Evolutionary conservation across 352 stramenopile genomes (phyloP), one percentile per base, ranked within the genome.

Genomic region (Phytophthora pinifolia): DNA sequence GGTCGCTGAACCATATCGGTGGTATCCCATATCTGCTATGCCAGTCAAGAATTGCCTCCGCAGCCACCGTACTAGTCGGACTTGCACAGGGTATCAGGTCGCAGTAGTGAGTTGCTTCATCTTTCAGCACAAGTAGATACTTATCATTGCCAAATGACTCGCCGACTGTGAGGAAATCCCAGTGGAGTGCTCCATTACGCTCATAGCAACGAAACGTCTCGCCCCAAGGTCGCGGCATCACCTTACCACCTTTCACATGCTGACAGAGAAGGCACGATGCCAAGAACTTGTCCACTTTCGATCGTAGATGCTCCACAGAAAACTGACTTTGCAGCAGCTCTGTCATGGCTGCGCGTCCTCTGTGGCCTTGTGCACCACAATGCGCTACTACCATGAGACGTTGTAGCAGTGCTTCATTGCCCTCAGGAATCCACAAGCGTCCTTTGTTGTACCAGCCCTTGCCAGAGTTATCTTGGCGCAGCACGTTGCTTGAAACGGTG

Each of bases 101-200:
- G 29, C 38, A 62, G 25, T 49, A 69, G 51, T 72, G 61, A 0
- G 62, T 71, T 0, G 45, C 38, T 7, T 58, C 49, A 27, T 73
- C 67, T 34, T 76, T 73, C 7, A 73, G 15, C 8, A 68, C 47
- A 1, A 74, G 47, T 2, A 70, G 20, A 29, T 71, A 65, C 27
- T 54, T 53, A 20, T 27, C 17, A 1, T 1, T 17, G 2, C 39
- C 39, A 14, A 48, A 67, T 3, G 49, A 42, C 1, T 60, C 38
- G 6, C 60, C 60, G 7, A 74, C 22, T 10, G 47, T 47, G 9
- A 67, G 17, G 22, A 47, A 74, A 37, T 74, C 65, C 39, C 55
- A 70, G 18, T 70, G 60, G 0, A 74, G 30, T 6, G 30, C 44
- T 35, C 58, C 42, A n/a, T 74, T 74, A 1, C 47, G 41, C 14